phyloP scores from a whole-genome alignment of 1,139 yeast species.

The Lodderomyces oxycetoniae region DNA sequence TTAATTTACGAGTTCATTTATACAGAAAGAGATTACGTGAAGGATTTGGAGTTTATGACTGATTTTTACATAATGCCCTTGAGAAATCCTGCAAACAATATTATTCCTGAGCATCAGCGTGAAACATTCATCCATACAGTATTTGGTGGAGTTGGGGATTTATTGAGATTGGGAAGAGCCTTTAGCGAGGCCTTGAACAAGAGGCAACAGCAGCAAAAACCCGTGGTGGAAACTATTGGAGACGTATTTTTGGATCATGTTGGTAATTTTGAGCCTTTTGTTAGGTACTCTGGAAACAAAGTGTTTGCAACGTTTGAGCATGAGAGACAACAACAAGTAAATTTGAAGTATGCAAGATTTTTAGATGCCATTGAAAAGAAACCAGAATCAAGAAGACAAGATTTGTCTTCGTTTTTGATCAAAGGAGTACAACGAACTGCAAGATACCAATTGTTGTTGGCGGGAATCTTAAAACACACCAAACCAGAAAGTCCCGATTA shows the following conservation, averaged over 20 bases:
- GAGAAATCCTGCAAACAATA: conserved; percentile 65
- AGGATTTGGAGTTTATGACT: conserved; percentile 86
- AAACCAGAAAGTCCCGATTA: conserved; percentile 71
- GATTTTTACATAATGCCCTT: conserved; percentile 94
- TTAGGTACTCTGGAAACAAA: conserved; percentile 92
- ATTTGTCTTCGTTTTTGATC: conserved; percentile 85
- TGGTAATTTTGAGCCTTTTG: conserved; percentile 86
- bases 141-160: conserved; percentile 84
- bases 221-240: conserved; percentile 81
- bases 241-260: conserved; percentile 83
- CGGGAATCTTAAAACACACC: conserved; percentile 80
- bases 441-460: conserved; percentile 79
- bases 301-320: conserved; percentile 94
- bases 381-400: conserved; percentile 87
- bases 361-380: conserved; percentile 87
- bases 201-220: conserved; percentile 77
- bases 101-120: conserved; percentile 83
- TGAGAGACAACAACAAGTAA: conserved; percentile 88
- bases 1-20: conserved; percentile 90
- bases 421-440: conserved; percentile 97
- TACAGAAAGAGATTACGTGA: conserved; percentile 93
- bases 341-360: conserved; percentile 85
- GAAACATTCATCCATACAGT: conserved; percentile 90
- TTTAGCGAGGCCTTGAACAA: conserved; percentile 86
- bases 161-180: conserved; percentile 74